Evolutionary conservation across 305 asterid species (phyloP), one percentile per base, ranked within the genome.

Genomic region (Fraxinus nigra): DNA sequence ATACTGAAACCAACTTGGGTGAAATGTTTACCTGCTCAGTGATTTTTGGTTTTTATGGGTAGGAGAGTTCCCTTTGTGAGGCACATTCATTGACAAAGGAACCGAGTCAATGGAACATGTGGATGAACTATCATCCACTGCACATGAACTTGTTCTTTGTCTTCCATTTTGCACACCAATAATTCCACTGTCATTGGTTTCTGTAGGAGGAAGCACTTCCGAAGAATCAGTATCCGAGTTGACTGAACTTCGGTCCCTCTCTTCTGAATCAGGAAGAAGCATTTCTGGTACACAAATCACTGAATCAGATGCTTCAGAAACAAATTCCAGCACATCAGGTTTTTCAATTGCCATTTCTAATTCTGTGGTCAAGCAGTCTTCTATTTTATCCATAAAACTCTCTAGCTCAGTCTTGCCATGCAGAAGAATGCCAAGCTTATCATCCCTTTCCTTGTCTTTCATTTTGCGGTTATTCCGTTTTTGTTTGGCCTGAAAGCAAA

Each of bases 121-220:
- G 76, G 98, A 95, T 72, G 97, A 93, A 88, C 92, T 94, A 88
- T 94, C 99, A 79, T 94, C 97, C 83, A 92, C 79, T 34, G 75
- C 82, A 54, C 93, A 89, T 70, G 89, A 81, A 81, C 86, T 82
- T 85, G 89, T 87, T 72, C 88, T 91, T 78, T 90, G 92, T 20
- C 78, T 79, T 81, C 93, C 95, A 79, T 89, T 92, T 81, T 87
- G 97, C 69, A 81, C 87, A 70, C 87, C 92, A 73, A 85, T 92
- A 73, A 85, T 61, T 22, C 85, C 91, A 84, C 96, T 87, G 85
- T 90, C 85, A 79, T 87, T 79, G 72, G 92, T 82, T 82, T 87
- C 97, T 65, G 86, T 72, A 3, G 90, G 89, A 78, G 88, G 92
- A 80, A 88, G 92, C 76, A 86, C 86, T 88, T 92, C 98, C 26